Percentiles rank a stretch among this genome's conserved stretches.
Conservation (phyloP, 345 rosid genomes). For the Melaleuca alternifolia region DNA sequence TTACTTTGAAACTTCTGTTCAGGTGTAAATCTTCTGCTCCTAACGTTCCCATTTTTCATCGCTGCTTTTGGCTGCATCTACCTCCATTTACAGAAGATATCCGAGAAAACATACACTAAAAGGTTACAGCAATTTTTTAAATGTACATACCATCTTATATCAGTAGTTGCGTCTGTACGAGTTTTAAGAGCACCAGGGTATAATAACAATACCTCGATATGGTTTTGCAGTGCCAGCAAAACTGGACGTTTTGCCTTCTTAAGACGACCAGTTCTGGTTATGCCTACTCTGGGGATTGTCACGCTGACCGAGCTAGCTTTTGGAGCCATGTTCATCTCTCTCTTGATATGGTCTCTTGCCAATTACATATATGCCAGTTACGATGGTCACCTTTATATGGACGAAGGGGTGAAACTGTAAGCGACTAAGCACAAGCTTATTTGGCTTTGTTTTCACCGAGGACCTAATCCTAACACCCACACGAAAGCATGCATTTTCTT, state of each 20-base stretch:
- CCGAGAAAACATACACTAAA: neutral
- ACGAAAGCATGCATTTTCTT: neutral
- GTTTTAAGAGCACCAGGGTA: no score
- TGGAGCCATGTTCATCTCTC: conserved; percentile 18
- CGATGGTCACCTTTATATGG: conserved; percentile 20
- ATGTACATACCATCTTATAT: no score
- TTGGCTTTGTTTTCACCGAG: neutral
- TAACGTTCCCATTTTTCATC: conserved; percentile 51
- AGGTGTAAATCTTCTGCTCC: conserved; percentile 53
- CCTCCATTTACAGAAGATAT: conserved; percentile 41
- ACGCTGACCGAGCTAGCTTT: conserved; percentile 26
- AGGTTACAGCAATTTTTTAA: no score
- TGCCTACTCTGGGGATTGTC: conserved; percentile 34
- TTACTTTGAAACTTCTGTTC: neutral
- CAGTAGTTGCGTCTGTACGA: no score
- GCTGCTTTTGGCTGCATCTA: conserved; percentile 45
- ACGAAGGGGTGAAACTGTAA: conserved; percentile 27
- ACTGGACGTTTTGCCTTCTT: neutral
- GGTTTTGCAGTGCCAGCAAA: neutral
- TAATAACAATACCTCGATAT: neutral
- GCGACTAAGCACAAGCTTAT: neutral
- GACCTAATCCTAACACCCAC: neutral
- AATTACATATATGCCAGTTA: conserved; percentile 29
- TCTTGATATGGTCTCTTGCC: conserved; percentile 19
- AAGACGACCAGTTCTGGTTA: conserved; percentile 22